phyloP scores from a whole-genome alignment of 2,329 filamentous ascomycete species.

The Sporothrix sp. region DNA sequence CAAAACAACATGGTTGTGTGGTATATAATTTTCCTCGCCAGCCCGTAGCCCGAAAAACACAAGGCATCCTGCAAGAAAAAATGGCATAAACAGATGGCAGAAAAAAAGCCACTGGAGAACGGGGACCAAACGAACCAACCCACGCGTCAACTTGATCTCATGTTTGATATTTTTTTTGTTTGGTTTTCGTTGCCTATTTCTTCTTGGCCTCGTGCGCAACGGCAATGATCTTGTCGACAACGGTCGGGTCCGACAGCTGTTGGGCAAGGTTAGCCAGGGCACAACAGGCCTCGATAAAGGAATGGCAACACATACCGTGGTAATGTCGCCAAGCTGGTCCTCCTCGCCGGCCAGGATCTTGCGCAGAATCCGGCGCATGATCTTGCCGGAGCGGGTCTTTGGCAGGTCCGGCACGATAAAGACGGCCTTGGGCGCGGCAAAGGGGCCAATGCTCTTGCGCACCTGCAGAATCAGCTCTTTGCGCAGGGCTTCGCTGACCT shows the following conservation, averaged over 20 bases:
- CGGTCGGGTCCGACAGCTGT: constrained; percentile 76
- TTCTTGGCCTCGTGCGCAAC: constrained; percentile 58
- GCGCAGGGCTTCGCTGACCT: constrained; percentile 66
- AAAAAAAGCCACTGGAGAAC: background rate
- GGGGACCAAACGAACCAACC: background rate
- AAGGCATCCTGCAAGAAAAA: constrained; percentile 4
- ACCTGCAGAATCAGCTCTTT: constrained; percentile 94
- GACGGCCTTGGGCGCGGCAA: constrained; percentile 90
- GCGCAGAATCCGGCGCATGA: constrained; percentile 92
- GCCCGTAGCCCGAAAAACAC: constrained; percentile 15
- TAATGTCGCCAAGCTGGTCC: constrained; percentile 88
- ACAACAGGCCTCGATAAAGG: background rate
- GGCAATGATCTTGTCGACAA: constrained; percentile 83
- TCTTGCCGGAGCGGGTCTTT: constrained; percentile 97
- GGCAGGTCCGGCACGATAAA: constrained; percentile 87
- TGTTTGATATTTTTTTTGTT: background rate
- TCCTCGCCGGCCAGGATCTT: constrained; percentile 98
- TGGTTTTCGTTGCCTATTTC: constrained; percentile 28
- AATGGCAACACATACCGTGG: constrained; percentile 80
- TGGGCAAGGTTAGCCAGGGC: constrained; percentile 7
- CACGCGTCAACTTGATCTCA: background rate
- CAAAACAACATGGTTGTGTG: background rate
- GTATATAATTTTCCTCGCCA: constrained; percentile 3
- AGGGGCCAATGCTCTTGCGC: constrained; percentile 93
- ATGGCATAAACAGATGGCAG: background rate